Evolutionary conservation across 257 asterid species (phyloP).

Genomic region (Cinchona pubescens): DNA sequence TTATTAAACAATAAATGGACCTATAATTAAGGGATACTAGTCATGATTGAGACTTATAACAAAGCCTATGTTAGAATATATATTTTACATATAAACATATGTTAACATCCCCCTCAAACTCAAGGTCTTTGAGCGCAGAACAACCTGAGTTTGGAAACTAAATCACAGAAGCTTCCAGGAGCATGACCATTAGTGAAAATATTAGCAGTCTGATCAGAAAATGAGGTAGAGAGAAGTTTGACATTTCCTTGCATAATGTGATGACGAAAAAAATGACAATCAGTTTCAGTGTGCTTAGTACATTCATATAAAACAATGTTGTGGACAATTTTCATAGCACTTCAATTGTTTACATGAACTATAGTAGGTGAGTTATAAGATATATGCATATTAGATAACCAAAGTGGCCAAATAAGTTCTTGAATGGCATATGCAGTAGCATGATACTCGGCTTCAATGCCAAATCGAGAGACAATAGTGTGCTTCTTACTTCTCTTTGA

Average conservation of each 20-base stretch:
- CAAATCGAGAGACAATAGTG: too few species aligned
- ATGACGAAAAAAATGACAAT: too few species aligned
- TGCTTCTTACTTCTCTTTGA: too few species aligned
- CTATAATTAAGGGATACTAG: too few species aligned
- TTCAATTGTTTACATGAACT: not conserved
- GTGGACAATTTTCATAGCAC: constrained; percentile 2
- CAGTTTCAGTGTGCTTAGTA: constrained; percentile 5
- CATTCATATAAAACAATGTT: not conserved
- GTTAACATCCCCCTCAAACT: constrained; percentile 14
- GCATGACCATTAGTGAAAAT: constrained; percentile 1
- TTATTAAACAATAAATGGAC: too few species aligned
- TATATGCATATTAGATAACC: not conserved
- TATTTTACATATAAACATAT: not conserved
- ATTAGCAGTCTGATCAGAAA: too few species aligned
- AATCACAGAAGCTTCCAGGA: not conserved
- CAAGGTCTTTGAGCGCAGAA: constrained; percentile 1
- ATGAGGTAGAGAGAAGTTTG: too few species aligned
- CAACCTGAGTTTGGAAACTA: not conserved
- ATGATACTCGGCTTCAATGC: not conserved
- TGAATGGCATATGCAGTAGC: not conserved
- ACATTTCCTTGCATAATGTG: too few species aligned
- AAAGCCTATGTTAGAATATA: too few species aligned
- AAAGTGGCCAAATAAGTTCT: not conserved
- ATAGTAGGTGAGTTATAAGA: not conserved
- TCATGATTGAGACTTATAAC: too few species aligned